Evolutionary conservation across 2,329 filamentous ascomycete species (phyloP).

Genomic region (Chaetoscypha palmicola): DNA sequence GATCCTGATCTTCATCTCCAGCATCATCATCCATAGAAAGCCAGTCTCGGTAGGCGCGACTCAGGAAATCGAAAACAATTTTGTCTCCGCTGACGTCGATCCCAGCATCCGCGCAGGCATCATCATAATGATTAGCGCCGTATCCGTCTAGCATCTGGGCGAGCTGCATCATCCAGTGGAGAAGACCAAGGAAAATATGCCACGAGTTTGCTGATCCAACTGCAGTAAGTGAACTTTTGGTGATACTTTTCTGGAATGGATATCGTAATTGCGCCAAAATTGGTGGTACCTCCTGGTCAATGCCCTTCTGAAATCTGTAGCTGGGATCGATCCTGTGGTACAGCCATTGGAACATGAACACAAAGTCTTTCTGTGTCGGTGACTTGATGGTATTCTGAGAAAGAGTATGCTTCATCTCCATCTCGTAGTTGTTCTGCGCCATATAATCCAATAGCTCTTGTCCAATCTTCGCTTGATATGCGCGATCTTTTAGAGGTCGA

Average conservation of each 20-base stretch:
- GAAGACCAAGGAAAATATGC: slow-evolving; percentile 84
- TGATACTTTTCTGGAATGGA: slow-evolving; percentile 91
- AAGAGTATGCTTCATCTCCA: slow-evolving; percentile 95
- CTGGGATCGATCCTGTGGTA: slow-evolving; percentile 93
- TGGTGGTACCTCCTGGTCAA: slow-evolving; percentile 89
- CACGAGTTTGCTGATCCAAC: slow-evolving; percentile 90
- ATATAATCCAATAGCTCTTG: slow-evolving; percentile 90
- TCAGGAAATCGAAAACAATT: slow-evolving; percentile 90
- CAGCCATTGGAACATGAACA: slow-evolving; percentile 95
- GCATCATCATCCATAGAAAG: slow-evolving; percentile 86
- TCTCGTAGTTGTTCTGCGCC: slow-evolving; percentile 88
- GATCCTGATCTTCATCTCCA: slow-evolving; percentile 74
- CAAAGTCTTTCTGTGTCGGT: slow-evolving; percentile 97
- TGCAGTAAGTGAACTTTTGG: slow-evolving; percentile 89
- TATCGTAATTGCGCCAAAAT: slow-evolving; percentile 91
- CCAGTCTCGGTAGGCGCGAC: slow-evolving; percentile 88
- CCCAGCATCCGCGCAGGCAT: slow-evolving; percentile 81
- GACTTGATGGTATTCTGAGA: slow-evolving; percentile 86
- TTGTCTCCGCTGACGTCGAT: slow-evolving; percentile 83
- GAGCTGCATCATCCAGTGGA: slow-evolving; percentile 99
- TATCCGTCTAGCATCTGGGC: slow-evolving; percentile 90
- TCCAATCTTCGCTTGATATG: slow-evolving; percentile 74
- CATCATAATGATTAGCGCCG: slow-evolving; percentile 70
- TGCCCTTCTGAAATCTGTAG: slow-evolving; percentile 88
- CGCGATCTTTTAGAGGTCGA: slow-evolving; percentile 72